phyloP scores from a whole-genome alignment of 352 stramenopile genomes.

The Elongisporangium anandrum region DNA sequence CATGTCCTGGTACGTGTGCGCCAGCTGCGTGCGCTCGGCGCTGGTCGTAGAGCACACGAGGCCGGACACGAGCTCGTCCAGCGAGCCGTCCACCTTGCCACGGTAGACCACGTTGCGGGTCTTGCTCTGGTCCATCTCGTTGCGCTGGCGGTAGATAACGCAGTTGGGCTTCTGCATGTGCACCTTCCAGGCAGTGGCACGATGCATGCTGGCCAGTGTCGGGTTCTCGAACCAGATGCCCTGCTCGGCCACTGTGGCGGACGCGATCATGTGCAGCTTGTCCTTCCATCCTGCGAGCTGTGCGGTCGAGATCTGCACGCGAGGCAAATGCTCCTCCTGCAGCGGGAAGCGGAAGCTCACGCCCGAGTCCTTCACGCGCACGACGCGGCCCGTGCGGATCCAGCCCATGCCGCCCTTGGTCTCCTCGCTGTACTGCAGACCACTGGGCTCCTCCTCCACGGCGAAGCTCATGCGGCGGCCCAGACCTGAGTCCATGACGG shows the following conservation, averaged over 20 bases:
- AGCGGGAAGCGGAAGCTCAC: slow-evolving; percentile 71
- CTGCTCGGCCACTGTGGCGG: slow-evolving; percentile 31
- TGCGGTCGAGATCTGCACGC: slow-evolving; percentile 23
- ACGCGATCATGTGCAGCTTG: slow-evolving; percentile 28
- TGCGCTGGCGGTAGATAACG: slow-evolving; percentile 54
- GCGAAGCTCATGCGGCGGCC: slow-evolving; percentile 12
- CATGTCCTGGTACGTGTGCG: slow-evolving; percentile 62
- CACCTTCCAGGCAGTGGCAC: slow-evolving; percentile 61
- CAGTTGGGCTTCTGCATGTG: slow-evolving; percentile 71
- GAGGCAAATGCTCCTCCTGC: slow-evolving; percentile 52
- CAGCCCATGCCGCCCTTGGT: slow-evolving; percentile 39
- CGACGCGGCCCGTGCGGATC: slow-evolving; percentile 67
- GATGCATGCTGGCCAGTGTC: slow-evolving; percentile 41
- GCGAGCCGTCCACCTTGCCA: slow-evolving; percentile 58
- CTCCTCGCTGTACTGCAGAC: slow-evolving; percentile 15
- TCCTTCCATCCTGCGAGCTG: slow-evolving; percentile 25
- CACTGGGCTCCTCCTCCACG: slow-evolving; percentile 13
- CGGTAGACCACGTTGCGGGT: slow-evolving; percentile 49
- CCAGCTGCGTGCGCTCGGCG: slow-evolving; percentile 52
- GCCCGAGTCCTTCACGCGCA: slow-evolving; percentile 68
- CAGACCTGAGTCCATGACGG: slow-evolving; percentile 21
- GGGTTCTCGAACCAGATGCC: slow-evolving; percentile 74
- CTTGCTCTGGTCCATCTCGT: slow-evolving; percentile 10
- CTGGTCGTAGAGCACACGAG: slow-evolving; percentile 57
- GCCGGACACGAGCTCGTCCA: slow-evolving; percentile 72